Conservation (phyloP, 768 basidiomycete species). For the Boletus rufocinnamomeus region DNA sequence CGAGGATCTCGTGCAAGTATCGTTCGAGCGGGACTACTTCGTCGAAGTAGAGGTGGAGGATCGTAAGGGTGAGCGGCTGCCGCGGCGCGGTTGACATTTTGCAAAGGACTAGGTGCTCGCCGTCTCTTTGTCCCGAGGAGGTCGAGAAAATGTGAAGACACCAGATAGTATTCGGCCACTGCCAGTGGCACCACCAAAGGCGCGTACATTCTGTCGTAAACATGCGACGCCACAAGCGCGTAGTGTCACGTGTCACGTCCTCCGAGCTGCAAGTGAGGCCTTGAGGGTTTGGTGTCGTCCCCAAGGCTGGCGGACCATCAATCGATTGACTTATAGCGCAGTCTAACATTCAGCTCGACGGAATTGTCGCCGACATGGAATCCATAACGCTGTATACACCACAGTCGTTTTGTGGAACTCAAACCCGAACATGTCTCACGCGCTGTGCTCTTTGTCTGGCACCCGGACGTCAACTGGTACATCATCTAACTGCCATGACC, state of each 20-base stretch:
- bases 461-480: background rate
- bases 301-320: no score
- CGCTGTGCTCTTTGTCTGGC: background rate
- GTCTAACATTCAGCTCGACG: background rate
- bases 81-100: conserved; percentile 6
- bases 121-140: background rate
- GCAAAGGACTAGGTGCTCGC: background rate
- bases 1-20: conserved; percentile 44
- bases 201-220: background rate
- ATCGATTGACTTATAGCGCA: no score
- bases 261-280: no score
- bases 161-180: background rate
- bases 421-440: no score
- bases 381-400: no score
- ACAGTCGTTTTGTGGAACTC: no score
- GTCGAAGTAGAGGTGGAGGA: conserved; percentile 48
- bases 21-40: conserved; percentile 40
- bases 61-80: conserved; percentile 26
- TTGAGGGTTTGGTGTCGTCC: no score
- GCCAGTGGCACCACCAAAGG: background rate
- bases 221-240: background rate
- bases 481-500: background rate
- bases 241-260: no score
- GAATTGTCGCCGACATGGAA: no score
- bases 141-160: background rate